These are phyloP conservation scores for Jacaranda copaia DNA, from an alignment of 257 asterid genomes.

Conservation along the genomic window DNA sequence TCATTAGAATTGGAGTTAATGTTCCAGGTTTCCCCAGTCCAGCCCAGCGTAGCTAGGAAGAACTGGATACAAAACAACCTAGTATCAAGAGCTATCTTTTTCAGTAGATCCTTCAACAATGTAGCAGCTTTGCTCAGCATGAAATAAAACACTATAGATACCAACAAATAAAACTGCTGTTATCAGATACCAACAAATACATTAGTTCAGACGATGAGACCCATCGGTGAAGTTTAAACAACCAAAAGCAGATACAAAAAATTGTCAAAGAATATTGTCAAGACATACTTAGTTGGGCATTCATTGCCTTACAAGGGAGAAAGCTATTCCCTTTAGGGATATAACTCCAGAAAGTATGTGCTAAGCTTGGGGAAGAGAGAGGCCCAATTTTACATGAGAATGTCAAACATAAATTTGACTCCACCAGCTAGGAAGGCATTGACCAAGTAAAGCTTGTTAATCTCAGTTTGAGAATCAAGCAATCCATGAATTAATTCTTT, in stretches of 20 bases:
- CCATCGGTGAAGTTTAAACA: not conserved
- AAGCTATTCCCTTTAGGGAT: no score
- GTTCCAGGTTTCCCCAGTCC: constrained; percentile 11
- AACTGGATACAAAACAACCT: not conserved
- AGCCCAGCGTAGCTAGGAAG: constrained; percentile 6
- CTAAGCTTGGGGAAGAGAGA: not conserved
- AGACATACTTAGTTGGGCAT: not conserved
- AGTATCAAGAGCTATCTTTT: not conserved
- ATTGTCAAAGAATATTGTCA: not conserved
- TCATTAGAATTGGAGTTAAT: not conserved
- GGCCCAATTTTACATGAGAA: not conserved
- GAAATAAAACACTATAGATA: not conserved
- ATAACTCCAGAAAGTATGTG: not conserved
- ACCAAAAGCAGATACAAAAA: not conserved
- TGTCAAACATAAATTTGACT: not conserved
- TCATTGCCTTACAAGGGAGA: constrained; percentile 1
- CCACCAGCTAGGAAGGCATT: constrained; percentile 9
- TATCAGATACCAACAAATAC: no score
- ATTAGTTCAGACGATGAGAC: no score
- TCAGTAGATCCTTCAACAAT: not conserved
- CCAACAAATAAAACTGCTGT: not conserved
- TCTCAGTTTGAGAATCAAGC: no score
- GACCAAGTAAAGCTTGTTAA: not conserved
- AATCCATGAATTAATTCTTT: not conserved
- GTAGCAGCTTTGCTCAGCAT: constrained; percentile 3